A percentile compares a stretch with the other conserved stretches of the same genome.
Evolutionary conservation across 192 early-diverging fungal species (phyloP).

Genomic region (Jimgerdemannia lactiflua): DNA sequence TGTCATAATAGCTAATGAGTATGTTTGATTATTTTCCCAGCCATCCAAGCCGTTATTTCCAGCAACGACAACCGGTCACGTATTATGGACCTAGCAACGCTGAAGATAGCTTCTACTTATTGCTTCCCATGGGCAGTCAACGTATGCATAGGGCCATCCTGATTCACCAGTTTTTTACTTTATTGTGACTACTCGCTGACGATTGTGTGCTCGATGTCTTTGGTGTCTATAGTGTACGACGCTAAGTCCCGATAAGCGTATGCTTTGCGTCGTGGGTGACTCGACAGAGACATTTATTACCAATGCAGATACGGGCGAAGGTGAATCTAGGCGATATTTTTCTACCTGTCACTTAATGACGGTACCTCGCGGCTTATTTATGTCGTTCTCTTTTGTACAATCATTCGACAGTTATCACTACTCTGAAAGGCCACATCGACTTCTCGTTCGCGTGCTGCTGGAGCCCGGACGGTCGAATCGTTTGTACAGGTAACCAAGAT

Average conservation of each 20-base stretch:
- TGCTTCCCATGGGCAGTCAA: slow-evolving; percentile 55
- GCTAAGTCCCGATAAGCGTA: slow-evolving; percentile 45
- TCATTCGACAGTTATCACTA: slow-evolving; percentile 9
- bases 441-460: slow-evolving; percentile 70
- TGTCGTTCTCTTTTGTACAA: too few species aligned
- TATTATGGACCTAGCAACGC: slow-evolving; percentile 42
- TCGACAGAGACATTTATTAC: slow-evolving; percentile 40
- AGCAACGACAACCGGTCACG: slow-evolving; percentile 52
- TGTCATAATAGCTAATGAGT: too few species aligned
- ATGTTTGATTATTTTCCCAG: slow-evolving; percentile 18
- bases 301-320: slow-evolving; percentile 42
- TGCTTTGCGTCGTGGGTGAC: slow-evolving; percentile 61
- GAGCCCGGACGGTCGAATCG: slow-evolving; percentile 47
- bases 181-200: too few species aligned
- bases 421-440: slow-evolving; percentile 58
- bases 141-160: slow-evolving; percentile 26
- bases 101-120: slow-evolving; percentile 30
- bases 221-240: slow-evolving; percentile 62
- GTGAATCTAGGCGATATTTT: slow-evolving; percentile 27
- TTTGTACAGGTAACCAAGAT: slow-evolving; percentile 71
- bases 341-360: not conserved
- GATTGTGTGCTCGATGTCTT: too few species aligned
- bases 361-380: not conserved
- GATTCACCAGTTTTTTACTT: slow-evolving; percentile 7
- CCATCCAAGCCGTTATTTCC: slow-evolving; percentile 42